phyloP scores from a whole-genome alignment of 176 grass and related monocot genomes.

The Eleusine indica region DNA sequence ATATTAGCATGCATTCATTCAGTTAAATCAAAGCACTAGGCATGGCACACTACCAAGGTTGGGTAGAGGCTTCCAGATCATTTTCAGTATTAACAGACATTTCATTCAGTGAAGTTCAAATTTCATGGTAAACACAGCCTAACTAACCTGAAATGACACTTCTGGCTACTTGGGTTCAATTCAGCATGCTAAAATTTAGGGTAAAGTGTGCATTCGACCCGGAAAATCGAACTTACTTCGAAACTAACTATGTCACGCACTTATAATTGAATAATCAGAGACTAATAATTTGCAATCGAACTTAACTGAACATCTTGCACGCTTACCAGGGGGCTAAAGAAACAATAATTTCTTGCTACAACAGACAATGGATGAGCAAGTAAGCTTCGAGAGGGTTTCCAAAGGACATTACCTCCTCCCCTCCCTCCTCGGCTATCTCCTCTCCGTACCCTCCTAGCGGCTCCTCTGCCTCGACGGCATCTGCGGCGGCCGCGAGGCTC shows the following conservation, averaged over 20 bases:
- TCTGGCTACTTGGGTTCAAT: background rate
- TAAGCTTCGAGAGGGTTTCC: background rate
- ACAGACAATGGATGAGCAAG: background rate
- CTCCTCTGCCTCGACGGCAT: constrained; percentile 39
- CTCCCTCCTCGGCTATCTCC: background rate
- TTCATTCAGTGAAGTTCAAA: background rate
- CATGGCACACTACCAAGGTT: background rate
- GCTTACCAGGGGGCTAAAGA: background rate
- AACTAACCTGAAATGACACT: background rate
- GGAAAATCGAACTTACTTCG: background rate
- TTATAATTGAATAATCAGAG: background rate
- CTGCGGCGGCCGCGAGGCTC: constrained; percentile 32
- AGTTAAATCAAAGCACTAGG: background rate
- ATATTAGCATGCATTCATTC: background rate
- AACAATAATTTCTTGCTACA: background rate
- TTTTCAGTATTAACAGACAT: background rate
- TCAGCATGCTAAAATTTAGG: background rate
- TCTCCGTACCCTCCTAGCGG: background rate
- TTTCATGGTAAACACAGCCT: background rate
- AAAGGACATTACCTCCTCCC: constrained; percentile 46
- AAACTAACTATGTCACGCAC: background rate
- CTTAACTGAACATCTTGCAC: background rate
- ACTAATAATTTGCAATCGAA: background rate
- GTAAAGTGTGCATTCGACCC: constrained; percentile 7
- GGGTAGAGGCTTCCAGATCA: background rate